Conservation (phyloP, 805 yeast species). For the Pichia californica region DNA sequence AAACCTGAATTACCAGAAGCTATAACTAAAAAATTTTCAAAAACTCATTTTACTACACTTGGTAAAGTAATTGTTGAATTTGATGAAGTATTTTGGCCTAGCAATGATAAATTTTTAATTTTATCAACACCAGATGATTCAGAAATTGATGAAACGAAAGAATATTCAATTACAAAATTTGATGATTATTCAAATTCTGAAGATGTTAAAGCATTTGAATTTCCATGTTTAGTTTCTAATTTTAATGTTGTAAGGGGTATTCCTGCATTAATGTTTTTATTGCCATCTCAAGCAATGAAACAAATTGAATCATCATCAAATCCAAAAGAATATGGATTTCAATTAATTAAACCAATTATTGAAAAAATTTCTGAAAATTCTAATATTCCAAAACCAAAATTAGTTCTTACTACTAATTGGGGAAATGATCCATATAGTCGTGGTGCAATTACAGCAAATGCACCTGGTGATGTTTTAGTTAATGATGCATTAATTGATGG, state of each 20-base stretch:
- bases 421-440: slow-evolving; percentile 41
- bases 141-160: neutral
- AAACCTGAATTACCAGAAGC: slow-evolving; percentile 32
- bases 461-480: slow-evolving; percentile 37
- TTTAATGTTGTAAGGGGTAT: slow-evolving; percentile 21
- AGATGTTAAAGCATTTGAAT: slow-evolving; percentile 22
- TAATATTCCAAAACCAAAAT: slow-evolving; percentile 23
- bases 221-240: slow-evolving; percentile 25
- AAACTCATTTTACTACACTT: slow-evolving; percentile 33
- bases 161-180: neutral
- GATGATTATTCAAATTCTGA: neutral
- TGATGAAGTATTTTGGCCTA: slow-evolving; percentile 39
- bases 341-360: slow-evolving; percentile 37
- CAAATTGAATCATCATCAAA: slow-evolving; percentile 35
- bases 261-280: slow-evolving; percentile 37
- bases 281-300: slow-evolving; percentile 45
- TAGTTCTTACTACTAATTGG: slow-evolving; percentile 36
- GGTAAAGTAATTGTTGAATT: slow-evolving; percentile 43
- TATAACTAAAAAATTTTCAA: slow-evolving; percentile 24
- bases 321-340: slow-evolving; percentile 32
- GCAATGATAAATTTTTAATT: slow-evolving; percentile 25
- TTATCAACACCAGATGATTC: slow-evolving; percentile 23
- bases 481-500: slow-evolving; percentile 27
- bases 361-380: slow-evolving; percentile 20
- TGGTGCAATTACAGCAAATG: slow-evolving; percentile 42